A percentile compares a stretch with the other conserved stretches of the same genome.
These are phyloP conservation scores for Lichtheimia ramosa DNA, from an alignment of 371 early-diverging fungal genomes.

Conservation along the genomic window DNA sequence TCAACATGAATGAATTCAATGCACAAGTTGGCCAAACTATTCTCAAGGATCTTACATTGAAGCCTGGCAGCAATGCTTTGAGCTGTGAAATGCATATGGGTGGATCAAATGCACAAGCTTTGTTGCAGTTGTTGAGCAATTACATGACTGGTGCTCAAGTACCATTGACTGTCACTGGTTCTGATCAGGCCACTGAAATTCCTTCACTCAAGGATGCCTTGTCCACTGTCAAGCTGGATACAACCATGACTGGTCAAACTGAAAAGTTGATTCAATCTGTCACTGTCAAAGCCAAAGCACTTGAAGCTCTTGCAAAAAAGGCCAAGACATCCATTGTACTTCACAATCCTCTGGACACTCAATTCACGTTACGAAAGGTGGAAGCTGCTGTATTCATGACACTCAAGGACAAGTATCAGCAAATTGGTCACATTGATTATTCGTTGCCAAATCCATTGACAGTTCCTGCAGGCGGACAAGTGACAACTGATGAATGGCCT, in stretches of 20 bases:
- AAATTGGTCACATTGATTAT: slow-evolving; percentile 25
- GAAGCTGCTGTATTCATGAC: slow-evolving; percentile 16
- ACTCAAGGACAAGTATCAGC: slow-evolving; percentile 9
- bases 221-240: slow-evolving; percentile 39
- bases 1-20: slow-evolving; percentile 34
- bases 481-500: slow-evolving; percentile 17
- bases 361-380: slow-evolving; percentile 30
- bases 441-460: slow-evolving; percentile 23
- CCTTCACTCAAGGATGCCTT: slow-evolving; percentile 47
- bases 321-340: slow-evolving; percentile 32
- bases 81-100: slow-evolving; percentile 42
- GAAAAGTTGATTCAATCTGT: slow-evolving; percentile 36
- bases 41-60: slow-evolving; percentile 37
- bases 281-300: slow-evolving; percentile 29
- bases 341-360: slow-evolving; percentile 40
- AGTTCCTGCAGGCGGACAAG: slow-evolving; percentile 27
- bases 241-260: slow-evolving; percentile 48
- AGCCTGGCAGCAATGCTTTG: slow-evolving; percentile 50
- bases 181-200: slow-evolving; percentile 35
- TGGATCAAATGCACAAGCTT: slow-evolving; percentile 21
- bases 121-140: slow-evolving; percentile 26
- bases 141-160: slow-evolving; percentile 44
- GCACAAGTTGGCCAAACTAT: slow-evolving; percentile 37
- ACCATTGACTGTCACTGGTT: slow-evolving; percentile 45
- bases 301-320: slow-evolving; percentile 19